phyloP scores from a whole-genome alignment of 1,139 yeast species.

The Scheffersomyces parashehatae region DNA sequence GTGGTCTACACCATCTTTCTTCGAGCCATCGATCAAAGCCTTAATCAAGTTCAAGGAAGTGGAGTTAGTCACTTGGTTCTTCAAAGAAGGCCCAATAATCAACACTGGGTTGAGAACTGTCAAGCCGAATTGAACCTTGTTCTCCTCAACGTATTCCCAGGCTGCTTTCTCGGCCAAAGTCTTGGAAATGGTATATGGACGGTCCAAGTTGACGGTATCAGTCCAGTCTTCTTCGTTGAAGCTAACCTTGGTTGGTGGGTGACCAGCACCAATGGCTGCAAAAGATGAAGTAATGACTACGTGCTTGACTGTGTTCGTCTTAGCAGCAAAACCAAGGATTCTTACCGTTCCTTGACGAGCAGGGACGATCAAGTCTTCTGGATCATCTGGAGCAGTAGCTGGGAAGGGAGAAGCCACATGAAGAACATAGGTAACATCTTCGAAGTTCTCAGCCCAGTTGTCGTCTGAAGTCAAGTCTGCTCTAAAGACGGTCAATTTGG shows the following conservation, averaged over 20 bases:
- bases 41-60: background rate
- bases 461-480: constrained; percentile 14
- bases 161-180: constrained; percentile 13
- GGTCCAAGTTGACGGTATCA: background rate
- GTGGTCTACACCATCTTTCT: background rate
- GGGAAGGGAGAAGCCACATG: constrained; percentile 17
- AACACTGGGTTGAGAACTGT: constrained; percentile 1
- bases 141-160: constrained; percentile 11
- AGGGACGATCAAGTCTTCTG: constrained; percentile 7
- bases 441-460: constrained; percentile 16
- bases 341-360: constrained; percentile 14
- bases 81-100: background rate
- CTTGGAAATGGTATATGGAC: constrained; percentile 8
- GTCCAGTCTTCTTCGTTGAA: background rate
- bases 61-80: background rate
- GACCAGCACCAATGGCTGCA: constrained; percentile 16
- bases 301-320: constrained; percentile 10
- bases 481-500: constrained; percentile 1
- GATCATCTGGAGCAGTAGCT: background rate
- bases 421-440: constrained; percentile 12
- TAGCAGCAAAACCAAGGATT: background rate
- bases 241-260: background rate
- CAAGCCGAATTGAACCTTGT: background rate
- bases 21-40: background rate
- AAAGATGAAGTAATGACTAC: constrained; percentile 29